Evolutionary conservation across 495 filamentous ascomycete genomes (phyloP).

Genomic region (Penicillium daleae): DNA sequence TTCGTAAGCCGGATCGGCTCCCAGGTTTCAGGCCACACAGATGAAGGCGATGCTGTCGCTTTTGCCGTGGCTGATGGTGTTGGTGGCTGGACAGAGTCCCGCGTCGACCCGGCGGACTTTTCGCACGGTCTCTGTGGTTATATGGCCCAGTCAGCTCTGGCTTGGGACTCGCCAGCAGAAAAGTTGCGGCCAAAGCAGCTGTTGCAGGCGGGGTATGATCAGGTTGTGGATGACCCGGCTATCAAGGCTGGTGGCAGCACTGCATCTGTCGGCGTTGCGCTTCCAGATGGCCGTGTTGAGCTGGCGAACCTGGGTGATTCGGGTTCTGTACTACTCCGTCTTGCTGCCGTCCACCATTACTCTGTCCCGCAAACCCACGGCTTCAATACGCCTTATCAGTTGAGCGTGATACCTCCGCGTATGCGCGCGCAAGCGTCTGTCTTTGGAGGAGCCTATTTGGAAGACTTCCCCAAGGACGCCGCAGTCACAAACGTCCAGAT

Average conservation of each 20-base stretch:
- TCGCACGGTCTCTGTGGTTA: constrained; percentile 92
- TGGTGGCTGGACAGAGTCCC: constrained; percentile 89
- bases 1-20: constrained; percentile 78
- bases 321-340: constrained; percentile 84
- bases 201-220: constrained; percentile 82
- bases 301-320: constrained; percentile 97
- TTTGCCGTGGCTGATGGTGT: constrained; percentile 94
- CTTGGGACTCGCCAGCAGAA: constrained; percentile 42
- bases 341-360: constrained; percentile 79
- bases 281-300: constrained; percentile 70
- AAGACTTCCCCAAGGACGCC: constrained; percentile 85
- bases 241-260: constrained; percentile 88
- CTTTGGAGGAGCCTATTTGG: constrained; percentile 79
- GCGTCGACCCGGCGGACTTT: constrained; percentile 92
- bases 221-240: constrained; percentile 69
- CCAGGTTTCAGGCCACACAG: constrained; percentile 13
- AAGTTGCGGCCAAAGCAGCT: constrained; percentile 67
- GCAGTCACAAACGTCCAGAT: constrained; percentile 72
- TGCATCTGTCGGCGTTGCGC: constrained; percentile 77
- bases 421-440: constrained; percentile 74
- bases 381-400: constrained; percentile 96
- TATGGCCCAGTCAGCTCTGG: constrained; percentile 76
- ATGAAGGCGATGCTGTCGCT: constrained; percentile 56
- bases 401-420: constrained; percentile 81
- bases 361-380: constrained; percentile 90